Percentiles rank a stretch among this genome's conserved stretches.
phyloP scores from a whole-genome alignment of 1,284 basidiomycete genomes.

The Acaromyces ingoldii region DNA sequence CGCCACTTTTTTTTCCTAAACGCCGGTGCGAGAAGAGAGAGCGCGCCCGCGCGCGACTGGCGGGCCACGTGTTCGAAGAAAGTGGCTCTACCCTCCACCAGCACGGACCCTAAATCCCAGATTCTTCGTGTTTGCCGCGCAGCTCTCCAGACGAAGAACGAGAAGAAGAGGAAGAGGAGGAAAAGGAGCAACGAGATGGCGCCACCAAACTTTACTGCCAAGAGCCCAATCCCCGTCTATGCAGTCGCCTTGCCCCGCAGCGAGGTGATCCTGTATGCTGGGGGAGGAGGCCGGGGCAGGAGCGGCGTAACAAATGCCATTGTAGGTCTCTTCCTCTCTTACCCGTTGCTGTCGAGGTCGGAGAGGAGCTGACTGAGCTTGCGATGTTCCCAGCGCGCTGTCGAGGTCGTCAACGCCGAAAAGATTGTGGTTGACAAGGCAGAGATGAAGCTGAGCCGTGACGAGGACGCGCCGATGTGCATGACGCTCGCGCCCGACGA shows the following conservation, averaged over 20 bases:
- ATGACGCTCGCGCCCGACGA: slow-evolving; percentile 25
- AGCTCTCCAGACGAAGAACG: too few relatives aligned
- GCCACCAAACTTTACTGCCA: neutral
- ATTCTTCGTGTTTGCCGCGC: too few relatives aligned
- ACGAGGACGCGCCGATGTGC: slow-evolving; percentile 49
- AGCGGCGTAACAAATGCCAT: slow-evolving; percentile 44
- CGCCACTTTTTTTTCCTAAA: too few relatives aligned
- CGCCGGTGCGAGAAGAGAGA: too few relatives aligned
- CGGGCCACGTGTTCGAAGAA: too few relatives aligned
- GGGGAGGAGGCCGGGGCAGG: slow-evolving; percentile 44
- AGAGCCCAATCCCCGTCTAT: slow-evolving; percentile 34
- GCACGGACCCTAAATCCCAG: too few relatives aligned
- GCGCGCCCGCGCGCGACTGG: too few relatives aligned
- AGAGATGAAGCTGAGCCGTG: slow-evolving; percentile 30
- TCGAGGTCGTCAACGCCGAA: slow-evolving; percentile 1
- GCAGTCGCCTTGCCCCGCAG: slow-evolving; percentile 37
- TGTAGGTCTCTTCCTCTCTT: too few relatives aligned
- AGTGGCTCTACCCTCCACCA: too few relatives aligned
- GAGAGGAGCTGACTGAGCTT: slow-evolving; percentile 1
- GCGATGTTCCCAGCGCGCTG: slow-evolving; percentile 4
- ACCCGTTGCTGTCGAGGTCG: neutral
- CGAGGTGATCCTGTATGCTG: slow-evolving; percentile 38
- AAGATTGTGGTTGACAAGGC: slow-evolving; percentile 6
- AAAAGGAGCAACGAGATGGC: neutral
- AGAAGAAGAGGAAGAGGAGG: too few relatives aligned